phyloP scores from a whole-genome alignment of 2,329 filamentous ascomycete species.

The Orbilia oligospora region DNA sequence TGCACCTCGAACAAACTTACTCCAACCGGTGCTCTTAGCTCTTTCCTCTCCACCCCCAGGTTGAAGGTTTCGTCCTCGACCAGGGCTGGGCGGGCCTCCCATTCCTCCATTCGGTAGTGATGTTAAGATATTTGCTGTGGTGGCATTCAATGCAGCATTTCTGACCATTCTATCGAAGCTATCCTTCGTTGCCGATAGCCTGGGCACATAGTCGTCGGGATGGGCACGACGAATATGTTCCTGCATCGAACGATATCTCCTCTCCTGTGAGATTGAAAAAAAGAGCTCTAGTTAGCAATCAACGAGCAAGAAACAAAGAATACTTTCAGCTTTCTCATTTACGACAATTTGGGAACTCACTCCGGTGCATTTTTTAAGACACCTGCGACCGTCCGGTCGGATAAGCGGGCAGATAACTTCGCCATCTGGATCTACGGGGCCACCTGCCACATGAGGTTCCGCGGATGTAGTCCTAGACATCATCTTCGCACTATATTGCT shows the following conservation, averaged over 20 bases:
- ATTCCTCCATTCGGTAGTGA: slow-evolving; percentile 35
- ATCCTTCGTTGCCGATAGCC: slow-evolving; percentile 97
- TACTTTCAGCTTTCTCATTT: background rate
- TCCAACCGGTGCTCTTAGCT: slow-evolving; percentile 58
- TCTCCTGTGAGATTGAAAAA: slow-evolving; percentile 36
- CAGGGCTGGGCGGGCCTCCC: slow-evolving; percentile 47
- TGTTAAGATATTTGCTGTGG: slow-evolving; percentile 18
- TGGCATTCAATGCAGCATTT: slow-evolving; percentile 30
- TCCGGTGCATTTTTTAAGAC: slow-evolving; percentile 96
- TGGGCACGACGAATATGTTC: slow-evolving; percentile 98
- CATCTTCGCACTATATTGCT: slow-evolving; percentile 39
- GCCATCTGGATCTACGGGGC: slow-evolving; percentile 61
- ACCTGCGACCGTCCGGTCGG: slow-evolving; percentile 96
- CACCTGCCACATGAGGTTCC: slow-evolving; percentile 61
- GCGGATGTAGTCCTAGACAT: slow-evolving; percentile 57
- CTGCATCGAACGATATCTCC: slow-evolving; percentile 92
- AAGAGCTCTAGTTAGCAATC: slow-evolving; percentile 25
- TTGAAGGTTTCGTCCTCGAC: slow-evolving; percentile 49
- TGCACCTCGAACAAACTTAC: slow-evolving; percentile 28
- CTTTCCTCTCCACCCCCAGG: slow-evolving; percentile 54
- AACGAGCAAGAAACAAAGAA: slow-evolving; percentile 2
- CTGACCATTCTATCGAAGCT: slow-evolving; percentile 90
- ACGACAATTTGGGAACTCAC: slow-evolving; percentile 75
- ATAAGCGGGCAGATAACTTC: slow-evolving; percentile 96
- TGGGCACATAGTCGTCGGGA: slow-evolving; percentile 96